Evolutionary conservation across 768 basidiomycete genomes (phyloP).

Genomic region (Hortiboletus campestris): DNA sequence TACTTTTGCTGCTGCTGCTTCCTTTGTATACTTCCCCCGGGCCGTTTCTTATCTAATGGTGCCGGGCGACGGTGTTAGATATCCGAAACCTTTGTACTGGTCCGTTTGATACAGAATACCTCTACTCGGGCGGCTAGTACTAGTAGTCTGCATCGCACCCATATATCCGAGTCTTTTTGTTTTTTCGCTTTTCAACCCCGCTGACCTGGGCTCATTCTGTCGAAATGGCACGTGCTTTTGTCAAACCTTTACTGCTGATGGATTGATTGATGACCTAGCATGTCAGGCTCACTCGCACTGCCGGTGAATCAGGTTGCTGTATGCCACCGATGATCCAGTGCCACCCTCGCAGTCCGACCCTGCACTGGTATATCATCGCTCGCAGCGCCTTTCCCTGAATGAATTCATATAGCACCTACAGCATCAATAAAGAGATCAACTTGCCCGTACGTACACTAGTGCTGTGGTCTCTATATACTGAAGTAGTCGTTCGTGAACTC

Average conservation of each 20-base stretch:
- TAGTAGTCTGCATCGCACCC: neutral
- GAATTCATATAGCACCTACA: neutral
- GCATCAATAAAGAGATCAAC: neutral
- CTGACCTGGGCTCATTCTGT: neutral
- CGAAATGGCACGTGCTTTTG: neutral
- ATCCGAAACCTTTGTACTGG: neutral
- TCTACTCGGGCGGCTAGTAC: neutral
- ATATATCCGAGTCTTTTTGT: neutral
- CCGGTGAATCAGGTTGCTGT: neutral
- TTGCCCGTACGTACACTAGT: neutral
- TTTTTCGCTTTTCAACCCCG: neutral
- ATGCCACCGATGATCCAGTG: neutral
- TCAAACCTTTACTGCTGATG: neutral
- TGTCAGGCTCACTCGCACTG: neutral
- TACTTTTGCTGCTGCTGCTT: neutral
- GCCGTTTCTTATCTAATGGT: neutral
- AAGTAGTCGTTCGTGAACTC: neutral
- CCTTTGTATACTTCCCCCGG: neutral
- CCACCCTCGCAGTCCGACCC: too few relatives aligned
- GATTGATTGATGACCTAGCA: neutral
- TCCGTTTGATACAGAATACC: neutral
- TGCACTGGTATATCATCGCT: neutral
- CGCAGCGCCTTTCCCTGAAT: neutral
- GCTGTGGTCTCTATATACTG: neutral
- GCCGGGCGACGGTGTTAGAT: neutral